These are phyloP conservation scores for Diaporthe australafricana DNA, from an alignment of 2,329 filamentous ascomycete species.

Conservation along the genomic window DNA sequence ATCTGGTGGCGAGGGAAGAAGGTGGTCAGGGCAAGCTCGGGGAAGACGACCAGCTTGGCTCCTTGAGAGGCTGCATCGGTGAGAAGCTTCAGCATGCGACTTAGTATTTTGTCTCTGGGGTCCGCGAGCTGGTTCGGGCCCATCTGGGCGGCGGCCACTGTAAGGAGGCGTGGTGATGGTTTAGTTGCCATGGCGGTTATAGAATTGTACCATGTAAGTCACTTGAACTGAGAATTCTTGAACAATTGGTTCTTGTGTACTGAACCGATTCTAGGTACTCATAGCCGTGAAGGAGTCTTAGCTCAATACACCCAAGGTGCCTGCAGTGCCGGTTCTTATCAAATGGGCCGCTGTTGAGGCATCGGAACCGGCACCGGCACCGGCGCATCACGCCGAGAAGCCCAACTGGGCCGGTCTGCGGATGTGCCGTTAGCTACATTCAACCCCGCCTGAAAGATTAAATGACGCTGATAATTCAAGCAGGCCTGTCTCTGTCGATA, in stretches of 20 bases:
- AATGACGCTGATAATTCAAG: neutral
- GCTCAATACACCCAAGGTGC: neutral
- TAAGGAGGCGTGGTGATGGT: conserved; percentile 37
- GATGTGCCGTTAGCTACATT: conserved; percentile 2
- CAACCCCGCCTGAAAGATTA: conserved; percentile 17
- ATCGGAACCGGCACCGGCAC: conserved; percentile 4
- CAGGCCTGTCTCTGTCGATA: conserved; percentile 11
- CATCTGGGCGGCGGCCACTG: conserved; percentile 66
- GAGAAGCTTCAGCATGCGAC: conserved; percentile 62
- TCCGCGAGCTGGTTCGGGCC: conserved; percentile 57
- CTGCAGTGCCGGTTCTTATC: conserved; percentile 26
- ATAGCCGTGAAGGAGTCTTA: no score
- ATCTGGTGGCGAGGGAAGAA: conserved; percentile 67
- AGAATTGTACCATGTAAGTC: neutral
- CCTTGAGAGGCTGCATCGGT: conserved; percentile 55
- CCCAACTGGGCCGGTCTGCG: conserved; percentile 15
- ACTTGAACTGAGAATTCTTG: neutral
- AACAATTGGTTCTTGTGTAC: no score
- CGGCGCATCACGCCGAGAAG: conserved; percentile 14
- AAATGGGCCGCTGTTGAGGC: neutral
- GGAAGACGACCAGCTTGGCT: conserved; percentile 64
- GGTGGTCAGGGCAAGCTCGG: conserved; percentile 66
- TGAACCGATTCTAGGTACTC: neutral
- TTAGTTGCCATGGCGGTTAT: conserved; percentile 15
- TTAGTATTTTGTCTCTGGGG: conserved; percentile 55